Base-by-base conservation (phyloP, 345 rosid species). In the Corchorus olitorius region DNA sequence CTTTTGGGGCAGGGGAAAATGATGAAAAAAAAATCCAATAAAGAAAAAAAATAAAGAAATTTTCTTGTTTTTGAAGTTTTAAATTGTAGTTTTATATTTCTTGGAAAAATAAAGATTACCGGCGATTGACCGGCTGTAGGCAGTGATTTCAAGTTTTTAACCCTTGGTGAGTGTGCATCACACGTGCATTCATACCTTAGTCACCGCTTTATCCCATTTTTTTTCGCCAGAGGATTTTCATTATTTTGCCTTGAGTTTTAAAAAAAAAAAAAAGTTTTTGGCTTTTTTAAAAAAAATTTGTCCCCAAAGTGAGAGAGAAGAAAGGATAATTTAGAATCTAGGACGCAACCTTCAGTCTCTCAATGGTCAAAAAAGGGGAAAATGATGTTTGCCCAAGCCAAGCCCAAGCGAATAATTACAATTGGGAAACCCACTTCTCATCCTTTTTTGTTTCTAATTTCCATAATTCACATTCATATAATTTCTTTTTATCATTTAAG, bases 141-240 rank as follows among this genome's bases (percentile, higher is more conserved):
- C 73, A 45, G 77, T 80, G 72, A 19, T 46, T 75, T 73, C 60
- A 78, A 59, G 43, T 39, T 3, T 39, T 39, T 39, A 39, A 39
- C 62, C 69, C 43, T 76, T 1, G 78, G 63, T n/a, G 33, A 75
- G 74, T 53, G 80, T 77, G 87, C 73, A 52, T 33, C 84, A 55
- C 87, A 84, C 87, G 87, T 84, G 87, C 79, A 79, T 75, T 80
- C 63, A 27, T 10, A 15, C 19, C 74, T 76, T 54, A 16, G 43
- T 62, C 72, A 77, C 81, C 69, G 60, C 16, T 49, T 14, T 65
- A 71, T 70, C 78, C 72, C 16, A 53, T 59, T 66, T 48, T 49
- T 17, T 64, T 64, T 2, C 45, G 1, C 7, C 10, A 6, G 8
- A 45, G 48, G 48, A 45, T 45, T 45, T 45, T 45, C 48, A 45